Percentiles rank a stretch among this genome's conserved stretches.
Conservation (phyloP, 1,284 basidiomycete species). For the Ceratorhiza oryzae-sativae region DNA sequence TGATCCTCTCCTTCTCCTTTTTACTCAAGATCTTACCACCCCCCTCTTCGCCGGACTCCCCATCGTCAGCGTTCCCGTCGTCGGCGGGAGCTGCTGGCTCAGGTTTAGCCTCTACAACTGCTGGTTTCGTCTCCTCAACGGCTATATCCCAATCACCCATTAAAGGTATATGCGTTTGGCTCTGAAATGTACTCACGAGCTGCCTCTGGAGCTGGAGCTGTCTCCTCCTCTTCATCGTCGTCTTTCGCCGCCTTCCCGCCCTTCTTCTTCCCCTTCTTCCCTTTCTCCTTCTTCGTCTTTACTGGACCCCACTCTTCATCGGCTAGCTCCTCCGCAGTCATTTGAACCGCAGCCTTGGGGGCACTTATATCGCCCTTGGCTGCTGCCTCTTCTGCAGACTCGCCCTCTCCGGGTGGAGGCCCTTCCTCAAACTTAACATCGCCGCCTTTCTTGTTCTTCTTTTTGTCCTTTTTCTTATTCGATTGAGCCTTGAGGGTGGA, state of each 20-base stretch:
- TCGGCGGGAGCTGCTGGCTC: constrained; percentile 43
- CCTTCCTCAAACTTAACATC: constrained; percentile 52
- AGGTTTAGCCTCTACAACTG: background rate
- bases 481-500: constrained; percentile 64
- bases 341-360: constrained; percentile 57
- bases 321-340: constrained; percentile 69
- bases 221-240: constrained; percentile 51
- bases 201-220: constrained; percentile 36
- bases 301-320: constrained; percentile 72
- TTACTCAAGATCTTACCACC: constrained; percentile 75
- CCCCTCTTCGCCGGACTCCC: constrained; percentile 53
- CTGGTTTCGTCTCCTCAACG: background rate
- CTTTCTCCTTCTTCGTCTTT: constrained; percentile 55
- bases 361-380: constrained; percentile 52
- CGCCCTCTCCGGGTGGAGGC: constrained; percentile 50
- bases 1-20: constrained; percentile 92
- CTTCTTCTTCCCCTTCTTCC: constrained; percentile 62
- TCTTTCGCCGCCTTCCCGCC: constrained; percentile 56
- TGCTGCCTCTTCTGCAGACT: constrained; percentile 51
- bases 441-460: constrained; percentile 60
- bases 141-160: background rate
- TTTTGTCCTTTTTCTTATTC: constrained; percentile 70
- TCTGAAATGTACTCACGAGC: background rate
- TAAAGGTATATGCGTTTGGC: background rate
- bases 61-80: constrained; percentile 55